A percentile compares a stretch with the other conserved stretches of the same genome.
Evolutionary conservation across 208 protist species (phyloP).

Genomic region (Trypanosoma theileri): DNA sequence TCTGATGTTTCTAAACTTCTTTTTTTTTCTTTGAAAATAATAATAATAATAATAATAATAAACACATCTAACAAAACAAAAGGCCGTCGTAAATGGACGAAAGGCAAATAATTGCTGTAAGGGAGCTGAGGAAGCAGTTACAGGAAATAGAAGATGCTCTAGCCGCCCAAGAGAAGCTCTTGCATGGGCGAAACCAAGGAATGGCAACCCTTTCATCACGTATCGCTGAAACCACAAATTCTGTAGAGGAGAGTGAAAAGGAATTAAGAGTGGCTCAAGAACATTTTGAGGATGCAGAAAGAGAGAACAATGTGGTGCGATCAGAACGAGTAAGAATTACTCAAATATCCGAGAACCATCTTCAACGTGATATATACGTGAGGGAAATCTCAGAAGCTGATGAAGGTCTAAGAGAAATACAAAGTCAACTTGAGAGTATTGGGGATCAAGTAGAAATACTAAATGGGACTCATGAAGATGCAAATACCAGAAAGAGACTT

Average conservation of each 20-base stretch:
- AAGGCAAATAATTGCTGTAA: constrained; percentile 34
- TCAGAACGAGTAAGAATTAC: constrained; percentile 25
- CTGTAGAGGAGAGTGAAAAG: constrained; percentile 27
- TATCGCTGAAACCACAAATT: constrained; percentile 24
- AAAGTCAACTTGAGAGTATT: constrained; percentile 45
- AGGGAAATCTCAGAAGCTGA: constrained; percentile 57
- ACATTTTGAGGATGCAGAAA: constrained; percentile 22
- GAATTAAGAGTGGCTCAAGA: constrained; percentile 25
- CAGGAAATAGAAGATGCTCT: constrained; percentile 48
- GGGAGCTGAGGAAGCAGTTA: constrained; percentile 41
- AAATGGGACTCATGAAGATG: constrained; percentile 31
- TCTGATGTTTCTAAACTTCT: background rate
- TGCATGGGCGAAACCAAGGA: constrained; percentile 20
- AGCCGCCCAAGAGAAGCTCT: constrained; percentile 20
- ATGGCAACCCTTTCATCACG: constrained; percentile 19
- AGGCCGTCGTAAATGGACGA: constrained; percentile 18
- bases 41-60: background rate
- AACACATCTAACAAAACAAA: background rate
- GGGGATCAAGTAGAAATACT: constrained; percentile 44
- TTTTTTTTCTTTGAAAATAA: constrained; percentile 10
- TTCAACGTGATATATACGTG: constrained; percentile 60
- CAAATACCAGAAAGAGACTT: constrained; percentile 53
- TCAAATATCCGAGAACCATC: constrained; percentile 12
- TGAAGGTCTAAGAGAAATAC: constrained; percentile 38
- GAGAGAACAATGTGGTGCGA: constrained; percentile 42